These are phyloP conservation scores for Nepenthes alata DNA, from an alignment of 179 eudicot genomes.

Conservation along the genomic window DNA sequence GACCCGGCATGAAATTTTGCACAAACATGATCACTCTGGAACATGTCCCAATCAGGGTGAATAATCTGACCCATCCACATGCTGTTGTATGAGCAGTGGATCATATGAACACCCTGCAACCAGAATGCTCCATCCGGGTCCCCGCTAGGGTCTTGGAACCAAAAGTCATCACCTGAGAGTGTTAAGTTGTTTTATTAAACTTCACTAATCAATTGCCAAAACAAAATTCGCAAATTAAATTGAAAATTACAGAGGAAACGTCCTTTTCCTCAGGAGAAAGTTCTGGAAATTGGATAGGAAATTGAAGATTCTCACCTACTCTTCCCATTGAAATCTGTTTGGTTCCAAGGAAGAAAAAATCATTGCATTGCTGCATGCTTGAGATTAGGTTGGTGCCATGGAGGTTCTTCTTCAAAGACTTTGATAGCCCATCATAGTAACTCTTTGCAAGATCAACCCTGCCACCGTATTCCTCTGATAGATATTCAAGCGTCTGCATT, in stretches of 20 bases:
- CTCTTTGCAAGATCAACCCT: conserved; percentile 51
- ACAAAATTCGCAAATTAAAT: not conserved
- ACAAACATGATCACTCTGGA: conserved; percentile 43
- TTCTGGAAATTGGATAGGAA: not conserved
- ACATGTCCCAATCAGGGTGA: conserved; percentile 76
- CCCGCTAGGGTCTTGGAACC: conserved; percentile 50
- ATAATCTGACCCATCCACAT: conserved; percentile 65
- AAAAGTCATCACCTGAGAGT: conserved; percentile 50
- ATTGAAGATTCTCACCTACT: conserved; percentile 34
- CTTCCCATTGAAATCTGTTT: conserved; percentile 47
- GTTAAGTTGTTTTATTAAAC: not conserved
- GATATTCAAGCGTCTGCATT: conserved; percentile 44
- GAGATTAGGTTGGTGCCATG: conserved; percentile 43
- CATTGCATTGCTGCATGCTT: conserved; percentile 69
- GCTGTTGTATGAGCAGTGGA: conserved; percentile 66
- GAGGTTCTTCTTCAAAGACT: conserved; percentile 46
- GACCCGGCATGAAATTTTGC: conserved; percentile 59
- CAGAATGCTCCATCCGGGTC: conserved; percentile 55
- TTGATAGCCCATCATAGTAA: conserved; percentile 41
- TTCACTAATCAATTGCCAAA: not conserved
- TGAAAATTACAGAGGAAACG: not conserved
- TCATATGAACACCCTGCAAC: conserved; percentile 66
- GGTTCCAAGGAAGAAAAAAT: conserved; percentile 61
- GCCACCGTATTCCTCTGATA: conserved; percentile 46
- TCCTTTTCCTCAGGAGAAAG: not conserved